Conservation (phyloP, 768 basidiomycete genomes). For the Gymnopilus junonius region DNA sequence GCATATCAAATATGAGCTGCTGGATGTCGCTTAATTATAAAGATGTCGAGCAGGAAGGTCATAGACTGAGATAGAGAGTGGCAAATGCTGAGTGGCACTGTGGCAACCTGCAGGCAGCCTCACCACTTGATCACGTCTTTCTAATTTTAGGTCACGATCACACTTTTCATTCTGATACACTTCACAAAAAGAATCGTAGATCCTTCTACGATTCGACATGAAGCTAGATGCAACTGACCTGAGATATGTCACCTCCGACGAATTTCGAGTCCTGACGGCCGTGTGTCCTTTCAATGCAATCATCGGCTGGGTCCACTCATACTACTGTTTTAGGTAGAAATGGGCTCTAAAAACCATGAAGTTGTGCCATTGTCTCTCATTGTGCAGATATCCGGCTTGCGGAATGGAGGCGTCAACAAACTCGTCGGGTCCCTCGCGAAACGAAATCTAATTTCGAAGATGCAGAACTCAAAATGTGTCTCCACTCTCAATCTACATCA, state of each 20-base stretch:
- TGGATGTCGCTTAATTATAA: background rate
- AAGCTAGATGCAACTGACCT: slow-evolving; percentile 95
- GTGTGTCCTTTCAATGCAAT: slow-evolving; percentile 42
- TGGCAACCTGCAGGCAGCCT: no score
- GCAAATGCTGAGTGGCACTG: no score
- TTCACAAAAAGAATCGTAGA: background rate
- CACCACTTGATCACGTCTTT: background rate
- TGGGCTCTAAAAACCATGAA: slow-evolving; percentile 98
- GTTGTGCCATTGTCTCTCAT: slow-evolving; percentile 90
- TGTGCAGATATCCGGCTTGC: slow-evolving; percentile 89
- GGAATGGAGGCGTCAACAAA: slow-evolving; percentile 94
- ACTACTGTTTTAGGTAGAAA: slow-evolving; percentile 74
- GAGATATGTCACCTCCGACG: slow-evolving; percentile 88
- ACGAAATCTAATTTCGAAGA: slow-evolving; percentile 85
- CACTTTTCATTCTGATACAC: slow-evolving; percentile 17
- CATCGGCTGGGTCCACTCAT: background rate
- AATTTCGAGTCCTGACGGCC: slow-evolving; percentile 96
- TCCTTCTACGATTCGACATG: slow-evolving; percentile 49
- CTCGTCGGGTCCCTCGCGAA: slow-evolving; percentile 89
- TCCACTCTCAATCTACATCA: background rate
- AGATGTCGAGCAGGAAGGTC: background rate
- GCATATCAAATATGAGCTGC: background rate
- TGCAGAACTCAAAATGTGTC: slow-evolving; percentile 92
- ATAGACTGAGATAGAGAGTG: background rate
- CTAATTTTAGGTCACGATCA: slow-evolving; percentile 20